Evolutionary conservation across 208 protist species (phyloP).

Genomic region (Trypanosoma cruzi): DNA sequence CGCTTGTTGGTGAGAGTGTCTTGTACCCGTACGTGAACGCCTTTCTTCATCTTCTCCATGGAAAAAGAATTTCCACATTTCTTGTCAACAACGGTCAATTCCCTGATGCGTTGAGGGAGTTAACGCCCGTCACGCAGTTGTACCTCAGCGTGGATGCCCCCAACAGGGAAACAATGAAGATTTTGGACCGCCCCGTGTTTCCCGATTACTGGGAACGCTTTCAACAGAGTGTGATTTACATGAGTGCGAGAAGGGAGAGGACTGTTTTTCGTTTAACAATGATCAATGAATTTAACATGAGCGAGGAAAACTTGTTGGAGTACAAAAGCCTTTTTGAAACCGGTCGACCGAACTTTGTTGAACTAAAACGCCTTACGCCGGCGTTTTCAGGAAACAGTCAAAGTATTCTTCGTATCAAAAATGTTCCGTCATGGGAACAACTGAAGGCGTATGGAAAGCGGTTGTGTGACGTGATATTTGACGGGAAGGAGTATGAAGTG

Average conservation of each 20-base stretch:
- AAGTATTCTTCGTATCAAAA: conserved; percentile 91
- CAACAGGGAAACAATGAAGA: conserved; percentile 89
- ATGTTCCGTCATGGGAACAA: conserved; percentile 92
- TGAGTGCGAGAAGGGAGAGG: conserved; percentile 87
- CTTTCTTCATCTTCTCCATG: conserved; percentile 85
- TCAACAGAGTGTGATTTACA: conserved; percentile 88
- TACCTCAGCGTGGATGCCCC: conserved; percentile 95
- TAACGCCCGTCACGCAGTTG: conserved; percentile 92
- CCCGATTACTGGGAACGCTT: conserved; percentile 95
- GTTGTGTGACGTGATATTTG: conserved; percentile 57
- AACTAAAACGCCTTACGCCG: conserved; percentile 95
- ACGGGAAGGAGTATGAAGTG: conserved; percentile 70
- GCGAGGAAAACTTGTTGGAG: conserved; percentile 72
- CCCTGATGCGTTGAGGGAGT: conserved; percentile 64
- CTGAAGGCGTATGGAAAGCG: conserved; percentile 75
- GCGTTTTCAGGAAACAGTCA: conserved; percentile 84
- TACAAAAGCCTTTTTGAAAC: conserved; percentile 91
- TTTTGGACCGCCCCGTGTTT: conserved; percentile 92
- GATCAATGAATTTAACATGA: conserved; percentile 96
- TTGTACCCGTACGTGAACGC: conserved; percentile 96
- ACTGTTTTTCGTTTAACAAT: conserved; percentile 97
- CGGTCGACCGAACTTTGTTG: conserved; percentile 93
- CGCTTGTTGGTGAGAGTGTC: conserved; percentile 95
- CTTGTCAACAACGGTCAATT: conserved; percentile 95
- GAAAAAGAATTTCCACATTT: conserved; percentile 88